A percentile compares a stretch with the other conserved stretches of the same genome.
phyloP scores from a whole-genome alignment of 2,329 filamentous ascomycete genomes.

The Colletotrichum caudatum region DNA sequence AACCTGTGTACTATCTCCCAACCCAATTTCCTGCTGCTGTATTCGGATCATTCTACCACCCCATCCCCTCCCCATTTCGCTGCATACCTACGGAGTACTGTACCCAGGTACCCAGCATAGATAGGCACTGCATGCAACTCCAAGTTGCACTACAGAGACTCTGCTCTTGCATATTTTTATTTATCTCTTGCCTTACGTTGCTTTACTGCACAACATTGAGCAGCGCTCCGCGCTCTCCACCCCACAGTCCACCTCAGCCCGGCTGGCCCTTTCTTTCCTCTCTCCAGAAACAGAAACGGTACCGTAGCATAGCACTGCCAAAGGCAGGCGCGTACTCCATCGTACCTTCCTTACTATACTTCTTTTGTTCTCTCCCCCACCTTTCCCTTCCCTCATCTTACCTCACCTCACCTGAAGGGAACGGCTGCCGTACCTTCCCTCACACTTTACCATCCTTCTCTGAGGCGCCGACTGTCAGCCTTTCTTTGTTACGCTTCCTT shows the following conservation, averaged over 20 bases:
- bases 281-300: neutral
- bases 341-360: neutral
- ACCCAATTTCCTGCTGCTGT: conserved; percentile 38
- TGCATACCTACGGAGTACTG: no score
- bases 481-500: conserved; percentile 27
- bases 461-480: neutral
- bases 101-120: no score
- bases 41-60: neutral
- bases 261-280: conserved; percentile 6
- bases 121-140: conserved; percentile 15
- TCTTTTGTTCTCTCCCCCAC: conserved; percentile 11
- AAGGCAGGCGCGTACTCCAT: neutral
- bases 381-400: neutral
- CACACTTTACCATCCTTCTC: conserved; percentile 5
- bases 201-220: neutral
- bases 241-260: neutral
- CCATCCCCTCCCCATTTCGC: conserved; percentile 8
- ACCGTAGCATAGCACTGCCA: neutral
- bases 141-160: neutral
- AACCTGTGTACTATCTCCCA: conserved; percentile 2
- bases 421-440: conserved; percentile 9
- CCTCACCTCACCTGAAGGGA: neutral
- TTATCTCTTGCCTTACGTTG: conserved; percentile 4
- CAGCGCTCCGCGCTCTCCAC: neutral
- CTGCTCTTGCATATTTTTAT: neutral